Evolutionary conservation across 2,329 filamentous ascomycete species (phyloP), one percentile per base, ranked within the genome.

Genomic region (Microascus cirrosus): DNA sequence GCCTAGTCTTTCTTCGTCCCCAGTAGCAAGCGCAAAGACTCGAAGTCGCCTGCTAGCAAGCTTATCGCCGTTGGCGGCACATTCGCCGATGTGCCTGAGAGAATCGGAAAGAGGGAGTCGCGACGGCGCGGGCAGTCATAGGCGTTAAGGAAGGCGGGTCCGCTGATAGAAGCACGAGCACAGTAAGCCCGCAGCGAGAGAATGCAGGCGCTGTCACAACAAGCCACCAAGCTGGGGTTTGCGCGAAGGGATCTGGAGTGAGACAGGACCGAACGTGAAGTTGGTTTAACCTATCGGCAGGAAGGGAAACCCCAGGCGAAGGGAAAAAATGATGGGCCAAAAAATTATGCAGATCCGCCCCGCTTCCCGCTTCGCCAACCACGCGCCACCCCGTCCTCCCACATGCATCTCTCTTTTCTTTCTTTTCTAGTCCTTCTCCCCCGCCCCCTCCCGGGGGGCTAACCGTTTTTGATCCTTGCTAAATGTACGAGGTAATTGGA

Each of bases 1-100:
- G 28, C 35, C 45, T 68, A 79, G 80, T 82, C 80, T 83, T 83
- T 83, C 77, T 79, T 69, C 73, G 70, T 75, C 74, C 69, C 74
- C 73, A 53, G 59, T 65, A 67, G 81, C 78, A 80, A 83, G 79
- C 80, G 81, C 81, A 84, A 84, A 84, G 81, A 83, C 81, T 80
- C 66, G 65, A 83, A 84, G 81, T 84, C 81, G 80, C 81, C 71
- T 79, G 80, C 79, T 70, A 72, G 28, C 4, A 8, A 32, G 63
- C 66, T 63, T 78, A 80, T 70, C 65, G 69, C 62, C 61, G 63
- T 59, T 63, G 59, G 59, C 65, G 73, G 73, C 75, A 72, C 77
- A 80, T 79, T 63, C 63, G 70, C 55, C 56, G 62, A 67, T 69
- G 72, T 66, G 73, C 71, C 71, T 56, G 54, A 39, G 68, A 64